Percentiles rank a stretch among this genome's conserved stretches.
phyloP scores from a whole-genome alignment of 495 filamentous ascomycete genomes.

The Hypoxylon fuscum region DNA sequence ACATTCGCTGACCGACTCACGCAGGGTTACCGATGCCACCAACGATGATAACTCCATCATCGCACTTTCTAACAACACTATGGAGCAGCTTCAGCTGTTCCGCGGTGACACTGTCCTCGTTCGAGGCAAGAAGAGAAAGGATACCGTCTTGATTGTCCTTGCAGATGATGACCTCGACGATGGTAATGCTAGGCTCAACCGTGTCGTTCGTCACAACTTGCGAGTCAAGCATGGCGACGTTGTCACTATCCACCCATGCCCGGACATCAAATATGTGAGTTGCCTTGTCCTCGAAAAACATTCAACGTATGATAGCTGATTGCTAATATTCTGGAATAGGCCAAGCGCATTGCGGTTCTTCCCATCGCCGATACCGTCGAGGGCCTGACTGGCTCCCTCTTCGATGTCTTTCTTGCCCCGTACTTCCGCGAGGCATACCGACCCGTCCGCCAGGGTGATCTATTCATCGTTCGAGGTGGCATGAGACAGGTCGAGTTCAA shows the following conservation, averaged over 20 bases:
- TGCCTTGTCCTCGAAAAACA: background rate
- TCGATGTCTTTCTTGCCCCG: conserved; percentile 98
- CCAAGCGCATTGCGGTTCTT: conserved; percentile 98
- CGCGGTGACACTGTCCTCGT: conserved; percentile 97
- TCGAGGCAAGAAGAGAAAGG: conserved; percentile 99
- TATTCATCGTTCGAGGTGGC: conserved; percentile 95
- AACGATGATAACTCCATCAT: conserved; percentile 99
- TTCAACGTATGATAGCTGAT: conserved; percentile 6
- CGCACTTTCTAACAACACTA: conserved; percentile 96
- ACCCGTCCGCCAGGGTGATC: conserved; percentile 93
- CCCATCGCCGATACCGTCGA: conserved; percentile 98
- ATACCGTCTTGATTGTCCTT: conserved; percentile 96
- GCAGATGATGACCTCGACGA: conserved; percentile 98
- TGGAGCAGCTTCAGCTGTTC: conserved; percentile 98
- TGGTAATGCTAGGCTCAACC: conserved; percentile 94
- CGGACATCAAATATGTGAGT: conserved; percentile 99
- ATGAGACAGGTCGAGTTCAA: conserved; percentile 99
- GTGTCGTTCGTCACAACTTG: conserved; percentile 96
- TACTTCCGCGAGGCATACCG: conserved; percentile 99
- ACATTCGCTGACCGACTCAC: conserved; percentile 51
- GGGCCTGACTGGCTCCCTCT: conserved; percentile 94
- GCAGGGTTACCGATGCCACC: conserved; percentile 92
- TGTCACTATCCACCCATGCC: conserved; percentile 96
- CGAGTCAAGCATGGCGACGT: conserved; percentile 98
- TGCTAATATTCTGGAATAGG: conserved; percentile 61